Conservation (phyloP, 257 asterid genomes). For the Nicotiana obtusifolia region DNA sequence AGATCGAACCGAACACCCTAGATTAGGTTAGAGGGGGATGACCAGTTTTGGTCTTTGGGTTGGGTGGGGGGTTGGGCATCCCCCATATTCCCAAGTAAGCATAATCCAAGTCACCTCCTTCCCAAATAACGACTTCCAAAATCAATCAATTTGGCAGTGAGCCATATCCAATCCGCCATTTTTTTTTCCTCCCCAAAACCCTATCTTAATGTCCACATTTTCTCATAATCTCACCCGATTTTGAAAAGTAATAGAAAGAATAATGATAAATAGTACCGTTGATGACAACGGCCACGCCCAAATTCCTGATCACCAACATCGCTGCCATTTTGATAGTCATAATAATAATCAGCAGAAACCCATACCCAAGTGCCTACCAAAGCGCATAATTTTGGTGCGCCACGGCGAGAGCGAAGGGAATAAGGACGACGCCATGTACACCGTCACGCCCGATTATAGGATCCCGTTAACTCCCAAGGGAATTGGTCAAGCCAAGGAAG, state of each 20-base stretch:
- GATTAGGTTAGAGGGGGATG: too few relatives aligned
- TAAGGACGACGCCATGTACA: constrained; percentile 61
- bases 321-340: constrained; percentile 1
- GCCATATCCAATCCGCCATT: background rate
- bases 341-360: constrained; percentile 12
- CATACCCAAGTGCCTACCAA: constrained; percentile 61
- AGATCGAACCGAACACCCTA: too few relatives aligned
- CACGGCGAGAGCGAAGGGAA: constrained; percentile 94
- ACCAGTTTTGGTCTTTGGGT: too few relatives aligned
- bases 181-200: background rate
- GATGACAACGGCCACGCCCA: constrained; percentile 12
- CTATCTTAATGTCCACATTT: background rate
- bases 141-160: background rate
- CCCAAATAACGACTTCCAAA: background rate
- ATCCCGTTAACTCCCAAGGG: constrained; percentile 66
- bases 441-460: constrained; percentile 70
- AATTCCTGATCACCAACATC: background rate
- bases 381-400: constrained; percentile 83
- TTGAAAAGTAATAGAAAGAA: background rate
- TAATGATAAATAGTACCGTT: constrained; percentile 8
- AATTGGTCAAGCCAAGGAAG: constrained; percentile 51
- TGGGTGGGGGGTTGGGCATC: background rate
- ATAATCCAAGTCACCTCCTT: constrained; percentile 1
- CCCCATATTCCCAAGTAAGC: background rate
- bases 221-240: background rate